phyloP scores from a whole-genome alignment of 2,329 filamentous ascomycete species.

The Tetracladium maxilliforme region DNA sequence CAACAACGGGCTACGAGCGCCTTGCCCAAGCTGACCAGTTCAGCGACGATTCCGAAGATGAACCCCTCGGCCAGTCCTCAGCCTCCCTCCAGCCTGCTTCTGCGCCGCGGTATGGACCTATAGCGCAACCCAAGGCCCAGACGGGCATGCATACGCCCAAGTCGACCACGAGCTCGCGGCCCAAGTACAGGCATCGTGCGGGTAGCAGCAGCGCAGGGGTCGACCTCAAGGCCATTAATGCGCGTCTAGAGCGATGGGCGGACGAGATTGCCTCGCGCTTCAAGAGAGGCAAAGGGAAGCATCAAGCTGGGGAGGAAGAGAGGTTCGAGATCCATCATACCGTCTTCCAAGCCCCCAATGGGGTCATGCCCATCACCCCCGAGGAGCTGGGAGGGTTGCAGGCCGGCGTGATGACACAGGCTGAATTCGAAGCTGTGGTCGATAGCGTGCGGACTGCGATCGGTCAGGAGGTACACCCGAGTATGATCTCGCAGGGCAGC shows the following conservation, averaged over 20 bases:
- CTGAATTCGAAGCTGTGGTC: slow-evolving; percentile 76
- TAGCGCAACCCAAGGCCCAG: slow-evolving; percentile 43
- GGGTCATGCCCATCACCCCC: slow-evolving; percentile 64
- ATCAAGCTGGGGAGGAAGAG: slow-evolving; percentile 64
- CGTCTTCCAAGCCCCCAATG: slow-evolving; percentile 87
- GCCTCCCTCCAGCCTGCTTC: slow-evolving; percentile 37
- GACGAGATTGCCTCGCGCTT: slow-evolving; percentile 97
- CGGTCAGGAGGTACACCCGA: slow-evolving; percentile 78
- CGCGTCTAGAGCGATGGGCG: slow-evolving; percentile 86
- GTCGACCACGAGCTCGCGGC: slow-evolving; percentile 27
- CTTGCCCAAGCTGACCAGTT: slow-evolving; percentile 69
- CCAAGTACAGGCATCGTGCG: slow-evolving; percentile 32
- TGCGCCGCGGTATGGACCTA: slow-evolving; percentile 49
- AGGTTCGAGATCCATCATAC: slow-evolving; percentile 92
- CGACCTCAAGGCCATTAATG: slow-evolving; percentile 97
- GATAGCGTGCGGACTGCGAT: slow-evolving; percentile 87
- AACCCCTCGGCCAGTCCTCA: slow-evolving; percentile 37
- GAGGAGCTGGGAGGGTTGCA: slow-evolving; percentile 51
- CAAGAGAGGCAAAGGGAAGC: slow-evolving; percentile 69
- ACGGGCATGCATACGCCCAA: slow-evolving; percentile 40
- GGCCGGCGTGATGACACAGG: slow-evolving; percentile 52
- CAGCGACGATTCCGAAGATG: slow-evolving; percentile 57
- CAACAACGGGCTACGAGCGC: slow-evolving; percentile 73
- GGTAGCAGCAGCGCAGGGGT: slow-evolving; percentile 73
- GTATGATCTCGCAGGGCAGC: slow-evolving; percentile 92